A percentile compares a stretch with the other conserved stretches of the same genome.
These are phyloP conservation scores for Pseudovirgaria hyperparasitica DNA, from an alignment of 2,329 filamentous ascomycete species.

Conservation along the genomic window DNA sequence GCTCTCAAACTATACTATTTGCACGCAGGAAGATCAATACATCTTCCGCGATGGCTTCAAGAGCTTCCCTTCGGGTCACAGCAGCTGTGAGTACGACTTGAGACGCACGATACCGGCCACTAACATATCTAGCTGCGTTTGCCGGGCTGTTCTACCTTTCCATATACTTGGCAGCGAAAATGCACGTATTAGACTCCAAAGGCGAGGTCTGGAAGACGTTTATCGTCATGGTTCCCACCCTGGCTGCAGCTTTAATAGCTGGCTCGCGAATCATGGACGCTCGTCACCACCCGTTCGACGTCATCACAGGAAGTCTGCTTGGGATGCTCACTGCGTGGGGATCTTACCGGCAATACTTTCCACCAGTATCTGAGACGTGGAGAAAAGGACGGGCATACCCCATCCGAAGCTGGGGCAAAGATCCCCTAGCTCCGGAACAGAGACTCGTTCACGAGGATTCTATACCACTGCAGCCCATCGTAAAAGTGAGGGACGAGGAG, in stretches of 20 bases:
- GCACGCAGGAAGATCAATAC: constrained; percentile 34
- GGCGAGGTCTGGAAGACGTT: constrained; percentile 49
- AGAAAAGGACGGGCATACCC: constrained; percentile 46
- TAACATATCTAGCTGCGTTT: constrained; percentile 36
- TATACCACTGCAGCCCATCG: constrained; percentile 16
- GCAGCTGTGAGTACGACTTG: constrained; percentile 32
- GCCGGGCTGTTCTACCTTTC: constrained; percentile 48
- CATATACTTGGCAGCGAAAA: constrained; percentile 45
- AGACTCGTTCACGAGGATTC: constrained; percentile 17
- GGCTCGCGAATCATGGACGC: constrained; percentile 49
- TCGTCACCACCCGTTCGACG: constrained; percentile 48
- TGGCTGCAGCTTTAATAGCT: constrained; percentile 42
- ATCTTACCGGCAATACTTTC: constrained; percentile 48
- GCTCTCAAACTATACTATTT: constrained; percentile 36
- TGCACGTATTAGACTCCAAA: constrained; percentile 46
- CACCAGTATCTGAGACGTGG: constrained; percentile 41
- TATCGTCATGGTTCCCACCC: constrained; percentile 38
- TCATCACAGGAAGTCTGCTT: constrained; percentile 41
- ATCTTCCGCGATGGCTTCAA: constrained; percentile 47
- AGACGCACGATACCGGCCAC: constrained; percentile 1
- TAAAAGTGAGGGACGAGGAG: constrained; percentile 18
- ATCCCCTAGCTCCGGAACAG: constrained; percentile 20
- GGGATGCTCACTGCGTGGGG: constrained; percentile 40
- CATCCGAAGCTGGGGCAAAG: constrained; percentile 43
- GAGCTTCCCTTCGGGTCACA: constrained; percentile 46